These are phyloP conservation scores for Leccinum uliginosum DNA, from an alignment of 768 basidiomycete species.

Conservation along the genomic window DNA sequence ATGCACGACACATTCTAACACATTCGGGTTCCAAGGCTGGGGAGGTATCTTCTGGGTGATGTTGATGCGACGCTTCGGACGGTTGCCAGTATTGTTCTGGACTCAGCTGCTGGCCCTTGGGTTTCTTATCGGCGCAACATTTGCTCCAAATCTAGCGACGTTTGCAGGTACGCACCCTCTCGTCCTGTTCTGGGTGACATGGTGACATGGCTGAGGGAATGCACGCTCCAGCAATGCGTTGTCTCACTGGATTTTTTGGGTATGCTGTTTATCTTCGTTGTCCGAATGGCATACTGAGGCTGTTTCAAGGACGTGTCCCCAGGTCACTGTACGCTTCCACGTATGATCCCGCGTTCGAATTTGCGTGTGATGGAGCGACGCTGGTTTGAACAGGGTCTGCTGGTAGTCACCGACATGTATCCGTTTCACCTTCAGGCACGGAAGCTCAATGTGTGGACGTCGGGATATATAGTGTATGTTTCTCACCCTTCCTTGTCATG, in stretches of 20 bases:
- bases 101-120: constrained; percentile 38
- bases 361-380: background rate
- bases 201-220: background rate
- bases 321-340: constrained; percentile 38
- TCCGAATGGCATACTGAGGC: background rate
- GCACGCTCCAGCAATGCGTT: constrained; percentile 26
- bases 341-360: background rate
- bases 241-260: constrained; percentile 31
- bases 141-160: constrained; percentile 43
- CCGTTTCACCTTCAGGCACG: constrained; percentile 53
- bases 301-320: constrained; percentile 42
- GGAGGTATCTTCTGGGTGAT: constrained; percentile 29
- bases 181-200: background rate
- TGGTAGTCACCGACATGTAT: constrained; percentile 46
- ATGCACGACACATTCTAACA: constrained; percentile 8
- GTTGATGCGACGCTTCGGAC: constrained; percentile 28
- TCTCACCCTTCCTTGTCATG: constrained; percentile 27
- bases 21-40: constrained; percentile 19
- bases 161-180: constrained; percentile 37
- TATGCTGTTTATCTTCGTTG: constrained; percentile 5
- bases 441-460: constrained; percentile 51
- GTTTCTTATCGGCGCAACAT: constrained; percentile 48
- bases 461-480: constrained; percentile 50
- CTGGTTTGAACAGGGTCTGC: constrained; percentile 33
- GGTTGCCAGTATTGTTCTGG: constrained; percentile 31